Evolutionary conservation across 805 yeast genomes (phyloP).

Genomic region (Candida berthetii): DNA sequence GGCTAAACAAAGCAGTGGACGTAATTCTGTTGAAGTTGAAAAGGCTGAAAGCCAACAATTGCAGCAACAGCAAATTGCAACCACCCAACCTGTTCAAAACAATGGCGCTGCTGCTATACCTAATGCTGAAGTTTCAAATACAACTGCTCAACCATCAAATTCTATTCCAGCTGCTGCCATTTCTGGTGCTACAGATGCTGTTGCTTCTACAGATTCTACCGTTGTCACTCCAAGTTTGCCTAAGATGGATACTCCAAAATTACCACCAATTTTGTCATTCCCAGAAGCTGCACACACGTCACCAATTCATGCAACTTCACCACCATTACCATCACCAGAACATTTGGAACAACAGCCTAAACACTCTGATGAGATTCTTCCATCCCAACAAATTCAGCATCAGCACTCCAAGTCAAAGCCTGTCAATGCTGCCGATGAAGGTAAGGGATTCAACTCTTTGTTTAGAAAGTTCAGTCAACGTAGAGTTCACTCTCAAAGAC

Average conservation of each 20-base stretch:
- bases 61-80: conserved; percentile 8
- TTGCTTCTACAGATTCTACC: conserved; percentile 1
- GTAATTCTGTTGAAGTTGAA: not conserved
- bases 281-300: conserved; percentile 46
- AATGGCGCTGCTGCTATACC: conserved; percentile 1
- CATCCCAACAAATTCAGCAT: conserved; percentile 29
- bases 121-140: conserved; percentile 2
- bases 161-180: too few relatives aligned
- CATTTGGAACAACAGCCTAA: conserved; percentile 27
- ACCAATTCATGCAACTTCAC: conserved; percentile 40
- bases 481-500: conserved; percentile 17
- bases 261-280: conserved; percentile 34
- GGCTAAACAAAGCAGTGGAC: conserved; percentile 35
- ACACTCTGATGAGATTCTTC: conserved; percentile 26
- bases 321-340: conserved; percentile 30
- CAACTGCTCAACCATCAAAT: conserved; percentile 1
- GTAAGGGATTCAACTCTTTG: conserved; percentile 20
- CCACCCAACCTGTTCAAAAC: conserved; percentile 2
- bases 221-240: not conserved
- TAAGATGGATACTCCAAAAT: conserved; percentile 23
- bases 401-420: conserved; percentile 21
- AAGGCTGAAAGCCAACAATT: conserved; percentile 5
- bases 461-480: conserved; percentile 23
- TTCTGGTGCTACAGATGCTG: not conserved
- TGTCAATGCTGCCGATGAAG: conserved; percentile 3